These are phyloP conservation scores for Dichomitus squalens DNA, from an alignment of 1,284 basidiomycete species.

Conservation along the genomic window DNA sequence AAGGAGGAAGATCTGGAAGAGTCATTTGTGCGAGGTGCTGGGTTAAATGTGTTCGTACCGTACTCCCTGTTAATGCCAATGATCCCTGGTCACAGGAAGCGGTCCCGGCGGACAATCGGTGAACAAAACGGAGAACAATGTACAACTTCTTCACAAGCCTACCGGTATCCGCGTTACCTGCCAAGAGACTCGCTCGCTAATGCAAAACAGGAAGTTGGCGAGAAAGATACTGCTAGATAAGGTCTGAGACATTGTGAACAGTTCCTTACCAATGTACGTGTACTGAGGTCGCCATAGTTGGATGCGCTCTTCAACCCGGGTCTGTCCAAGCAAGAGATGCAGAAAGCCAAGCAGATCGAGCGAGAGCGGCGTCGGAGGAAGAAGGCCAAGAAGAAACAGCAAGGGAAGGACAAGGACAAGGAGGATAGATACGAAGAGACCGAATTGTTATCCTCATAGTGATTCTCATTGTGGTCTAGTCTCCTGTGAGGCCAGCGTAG, in stretches of 20 bases:
- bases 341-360: conserved; percentile 69
- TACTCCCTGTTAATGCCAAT: conserved; percentile 19
- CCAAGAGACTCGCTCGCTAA: conserved; percentile 77
- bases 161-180: conserved; percentile 77
- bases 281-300: conserved; percentile 45
- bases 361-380: conserved; percentile 68
- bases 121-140: conserved; percentile 85
- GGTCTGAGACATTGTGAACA: conserved; percentile 44
- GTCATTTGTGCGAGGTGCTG: conserved; percentile 71
- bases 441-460: not conserved
- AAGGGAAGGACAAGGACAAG: conserved; percentile 20
- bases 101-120: conserved; percentile 86
- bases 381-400: conserved; percentile 48
- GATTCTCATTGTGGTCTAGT: not conserved
- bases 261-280: not conserved
- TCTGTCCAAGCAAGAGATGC: conserved; percentile 67
- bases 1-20: conserved; percentile 76
- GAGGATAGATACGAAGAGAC: conserved; percentile 6
- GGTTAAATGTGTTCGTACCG: conserved; percentile 13
- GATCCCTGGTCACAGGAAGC: conserved; percentile 53
- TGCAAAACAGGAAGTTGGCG: conserved; percentile 71
- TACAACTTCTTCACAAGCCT: conserved; percentile 78
- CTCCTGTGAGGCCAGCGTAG: not conserved
- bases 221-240: conserved; percentile 68
- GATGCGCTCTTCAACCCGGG: conserved; percentile 75